phyloP scores from a whole-genome alignment of 768 basidiomycete species.

The Mycena capillaripes region DNA sequence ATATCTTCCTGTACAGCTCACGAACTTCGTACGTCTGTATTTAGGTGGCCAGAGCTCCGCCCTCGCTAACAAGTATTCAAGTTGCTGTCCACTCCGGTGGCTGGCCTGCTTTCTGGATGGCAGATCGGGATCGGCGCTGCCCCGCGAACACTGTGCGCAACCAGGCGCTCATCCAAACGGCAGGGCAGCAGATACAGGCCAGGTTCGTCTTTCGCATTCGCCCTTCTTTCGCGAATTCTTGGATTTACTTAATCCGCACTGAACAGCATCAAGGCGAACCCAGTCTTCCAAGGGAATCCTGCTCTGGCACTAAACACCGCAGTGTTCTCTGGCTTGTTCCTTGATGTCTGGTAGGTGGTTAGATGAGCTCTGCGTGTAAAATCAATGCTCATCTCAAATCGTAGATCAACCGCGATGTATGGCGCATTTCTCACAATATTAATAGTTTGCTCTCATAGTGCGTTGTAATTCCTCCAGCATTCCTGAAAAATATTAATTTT shows the following conservation, averaged over 20 bases:
- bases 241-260: not conserved
- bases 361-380: not conserved
- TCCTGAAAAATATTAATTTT: too few relatives aligned
- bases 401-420: constrained; percentile 58
- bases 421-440: constrained; percentile 65
- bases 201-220: constrained; percentile 41
- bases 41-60: not conserved
- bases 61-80: constrained; percentile 25
- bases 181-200: constrained; percentile 44
- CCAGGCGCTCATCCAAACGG: constrained; percentile 46
- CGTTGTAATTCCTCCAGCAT: too few relatives aligned
- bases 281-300: constrained; percentile 53
- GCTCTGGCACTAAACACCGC: constrained; percentile 52
- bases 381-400: not conserved
- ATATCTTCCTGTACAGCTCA: constrained; percentile 62
- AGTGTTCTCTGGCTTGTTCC: constrained; percentile 65
- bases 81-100: constrained; percentile 56
- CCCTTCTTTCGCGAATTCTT: too few relatives aligned
- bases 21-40: constrained; percentile 59
- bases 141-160: constrained; percentile 57
- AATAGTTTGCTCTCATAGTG: too few relatives aligned
- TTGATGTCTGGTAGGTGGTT: constrained; percentile 54
- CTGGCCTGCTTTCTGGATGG: constrained; percentile 68
- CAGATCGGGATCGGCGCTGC: constrained; percentile 65
- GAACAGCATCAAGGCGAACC: constrained; percentile 28